Base-by-base conservation (phyloP, 2,329 filamentous ascomycete species). In the Botrytis paeoniae region DNA sequence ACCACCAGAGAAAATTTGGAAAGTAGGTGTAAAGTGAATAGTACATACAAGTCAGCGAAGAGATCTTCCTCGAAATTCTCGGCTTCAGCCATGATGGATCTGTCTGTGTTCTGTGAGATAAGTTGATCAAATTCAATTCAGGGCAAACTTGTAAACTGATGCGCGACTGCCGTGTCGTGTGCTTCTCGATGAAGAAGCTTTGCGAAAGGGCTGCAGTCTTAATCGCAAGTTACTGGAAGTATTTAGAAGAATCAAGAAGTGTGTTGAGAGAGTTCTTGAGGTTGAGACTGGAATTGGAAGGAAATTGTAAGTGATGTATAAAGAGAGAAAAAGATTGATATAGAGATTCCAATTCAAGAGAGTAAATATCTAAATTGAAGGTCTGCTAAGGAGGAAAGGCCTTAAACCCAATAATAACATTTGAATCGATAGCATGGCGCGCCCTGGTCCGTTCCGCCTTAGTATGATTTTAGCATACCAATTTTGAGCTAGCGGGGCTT, bases 1-100 rank as follows among this genome's bases (percentile, higher is more conserved):
- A 70, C 57, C 59, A 37, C 35, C 35, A 35, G 12, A 25, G 32
- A 37, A 32, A 48, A 37, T 25, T 39, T 54, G 64, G 37, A 35
- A n/a, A 63, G 29, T 37, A 51, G 54, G 29, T 48, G n/a, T 16
- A 14, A 35, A 18, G 25, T 41, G 32, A 35, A 32, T 63, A 25
- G 61, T 73, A 88, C 93, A 84, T 86, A 97, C 94, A 97, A 89
- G 84, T 97, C 95, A 79, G 94, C 94, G 83, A 97, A 97, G 83
- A 97, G 92, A 87, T 97, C 94, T 80, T 97, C 95, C 78, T 97
- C 94, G 78, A 94, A 91, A 78, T 93, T 93, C 80, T 95, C 93
- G 70, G 88, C 86, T 80, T 96, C 93, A 65, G 93, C 89, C 93
- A 95, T 96, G 79, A 68, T 86, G 82, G 65, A 1, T 69, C 18